Evolutionary conservation across 169 alveolate genomes (phyloP).

Genomic region (Ichthyophthirius multifiliis): DNA sequence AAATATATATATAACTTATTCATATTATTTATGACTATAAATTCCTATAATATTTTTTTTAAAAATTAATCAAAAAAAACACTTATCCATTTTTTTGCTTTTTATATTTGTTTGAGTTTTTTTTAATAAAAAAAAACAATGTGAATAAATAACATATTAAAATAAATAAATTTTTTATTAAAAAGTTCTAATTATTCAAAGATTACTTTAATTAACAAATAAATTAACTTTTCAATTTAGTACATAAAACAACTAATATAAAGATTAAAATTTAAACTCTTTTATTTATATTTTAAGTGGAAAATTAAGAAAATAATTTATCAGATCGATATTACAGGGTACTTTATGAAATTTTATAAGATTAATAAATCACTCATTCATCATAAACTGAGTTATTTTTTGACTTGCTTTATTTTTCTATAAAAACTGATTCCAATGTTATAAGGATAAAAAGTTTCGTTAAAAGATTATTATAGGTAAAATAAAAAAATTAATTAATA

Average conservation of each 20-base stretch:
- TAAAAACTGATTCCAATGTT: constrained; percentile 60
- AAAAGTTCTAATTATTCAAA: not conserved
- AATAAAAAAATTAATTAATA: not conserved
- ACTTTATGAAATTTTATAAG: constrained; percentile 62
- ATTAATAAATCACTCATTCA: constrained; percentile 41
- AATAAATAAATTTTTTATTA: not conserved
- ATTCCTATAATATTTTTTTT: not conserved
- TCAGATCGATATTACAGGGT: constrained; percentile 72
- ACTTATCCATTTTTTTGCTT: too few species aligned
- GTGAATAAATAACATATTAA: not conserved
- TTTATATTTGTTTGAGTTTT: too few species aligned
- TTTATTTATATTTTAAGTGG: constrained; percentile 43
- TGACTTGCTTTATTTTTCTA: constrained; percentile 55
- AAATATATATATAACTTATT: constrained; percentile 5
- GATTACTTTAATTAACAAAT: constrained; percentile 46
- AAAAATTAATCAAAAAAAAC: too few species aligned
- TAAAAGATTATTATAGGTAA: constrained; percentile 70
- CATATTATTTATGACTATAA: not conserved
- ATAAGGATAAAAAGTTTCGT: constrained; percentile 70
- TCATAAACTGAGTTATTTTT: constrained; percentile 60
- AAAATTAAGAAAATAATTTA: constrained; percentile 30
- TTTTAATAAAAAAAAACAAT: constrained; percentile 39
- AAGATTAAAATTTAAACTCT: constrained; percentile 49
- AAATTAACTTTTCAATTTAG: constrained; percentile 37
- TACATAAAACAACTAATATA: constrained; percentile 35